phyloP scores from a whole-genome alignment of 176 grass and related monocot genomes.

The Aegilops longissima region DNA sequence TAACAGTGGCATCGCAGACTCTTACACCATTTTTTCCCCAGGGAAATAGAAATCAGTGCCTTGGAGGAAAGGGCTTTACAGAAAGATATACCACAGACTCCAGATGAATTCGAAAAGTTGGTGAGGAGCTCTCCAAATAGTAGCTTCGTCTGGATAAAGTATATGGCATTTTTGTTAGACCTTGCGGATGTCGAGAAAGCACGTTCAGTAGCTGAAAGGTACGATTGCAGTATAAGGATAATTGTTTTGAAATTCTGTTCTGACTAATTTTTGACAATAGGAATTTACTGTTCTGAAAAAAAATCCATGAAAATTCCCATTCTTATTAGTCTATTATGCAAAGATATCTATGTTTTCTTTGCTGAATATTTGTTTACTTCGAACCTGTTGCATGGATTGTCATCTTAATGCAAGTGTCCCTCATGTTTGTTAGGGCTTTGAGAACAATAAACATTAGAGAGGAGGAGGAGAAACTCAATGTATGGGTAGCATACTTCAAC shows the following conservation, averaged over 20 bases:
- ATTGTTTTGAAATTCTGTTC: neutral
- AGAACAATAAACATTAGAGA: conserved; percentile 85
- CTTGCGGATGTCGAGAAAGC: conserved; percentile 82
- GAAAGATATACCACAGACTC: conserved; percentile 67
- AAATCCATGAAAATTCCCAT: neutral
- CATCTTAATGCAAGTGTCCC: conserved; percentile 18
- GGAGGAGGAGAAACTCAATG: conserved; percentile 87
- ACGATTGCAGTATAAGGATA: neutral
- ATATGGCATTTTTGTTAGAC: conserved; percentile 84
- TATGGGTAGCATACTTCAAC: conserved; percentile 98
- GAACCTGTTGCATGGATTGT: neutral
- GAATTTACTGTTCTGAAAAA: neutral
- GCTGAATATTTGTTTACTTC: neutral
- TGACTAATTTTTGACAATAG: neutral
- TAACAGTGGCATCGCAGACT: neutral
- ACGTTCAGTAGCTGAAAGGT: conserved; percentile 85
- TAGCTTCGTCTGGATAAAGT: conserved; percentile 95
- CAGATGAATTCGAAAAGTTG: conserved; percentile 95
- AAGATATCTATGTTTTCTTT: neutral
- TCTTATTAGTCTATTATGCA: neutral
- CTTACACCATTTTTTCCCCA: conserved; percentile 29
- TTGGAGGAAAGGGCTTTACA: conserved; percentile 79
- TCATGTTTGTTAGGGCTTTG: conserved; percentile 60
- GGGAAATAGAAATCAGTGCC: conserved; percentile 90
- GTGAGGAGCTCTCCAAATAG: conserved; percentile 90